phyloP scores from a whole-genome alignment of 2,329 filamentous ascomycete genomes.

The Zasmidium angulare region DNA sequence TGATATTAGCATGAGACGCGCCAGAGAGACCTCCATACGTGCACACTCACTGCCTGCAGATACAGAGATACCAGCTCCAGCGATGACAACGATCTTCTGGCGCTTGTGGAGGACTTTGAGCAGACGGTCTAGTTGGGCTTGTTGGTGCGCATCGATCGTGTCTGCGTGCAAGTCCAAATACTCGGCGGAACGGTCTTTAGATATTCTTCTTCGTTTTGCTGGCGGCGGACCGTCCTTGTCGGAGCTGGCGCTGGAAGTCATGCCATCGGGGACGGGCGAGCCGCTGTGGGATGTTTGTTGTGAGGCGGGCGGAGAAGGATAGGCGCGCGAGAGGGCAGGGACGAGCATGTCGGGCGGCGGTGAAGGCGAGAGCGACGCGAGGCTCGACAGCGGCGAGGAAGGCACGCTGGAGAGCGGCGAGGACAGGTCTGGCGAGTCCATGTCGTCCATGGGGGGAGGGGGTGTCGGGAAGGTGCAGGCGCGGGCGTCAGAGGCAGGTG shows the following conservation, averaged over 20 bases:
- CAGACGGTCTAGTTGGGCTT: slow-evolving; percentile 66
- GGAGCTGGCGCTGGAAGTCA: slow-evolving; percentile 42
- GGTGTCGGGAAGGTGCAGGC: slow-evolving; percentile 16
- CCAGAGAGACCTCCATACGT: slow-evolving; percentile 10
- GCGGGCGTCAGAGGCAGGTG: slow-evolving; percentile 1
- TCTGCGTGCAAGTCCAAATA: slow-evolving; percentile 68
- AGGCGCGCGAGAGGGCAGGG: slow-evolving; percentile 33
- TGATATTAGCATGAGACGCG: slow-evolving; percentile 24
- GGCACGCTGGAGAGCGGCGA: slow-evolving; percentile 28
- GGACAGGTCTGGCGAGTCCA: slow-evolving; percentile 16
- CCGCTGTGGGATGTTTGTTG: slow-evolving; percentile 47
- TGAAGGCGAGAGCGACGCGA: slow-evolving; percentile 18
- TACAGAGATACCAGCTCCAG: slow-evolving; percentile 94
- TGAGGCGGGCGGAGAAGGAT: slow-evolving; percentile 43
- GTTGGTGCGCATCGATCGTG: slow-evolving; percentile 57
- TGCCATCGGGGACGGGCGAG: slow-evolving; percentile 48
- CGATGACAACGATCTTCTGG: slow-evolving; percentile 95
- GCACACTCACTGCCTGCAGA: slow-evolving; percentile 77
- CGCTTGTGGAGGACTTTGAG: slow-evolving; percentile 77
- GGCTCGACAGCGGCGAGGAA: slow-evolving; percentile 26
- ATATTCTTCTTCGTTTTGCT: slow-evolving; percentile 71
- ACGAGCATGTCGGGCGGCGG: slow-evolving; percentile 19
- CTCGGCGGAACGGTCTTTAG: slow-evolving; percentile 73
- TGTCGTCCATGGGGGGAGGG: slow-evolving; percentile 17
- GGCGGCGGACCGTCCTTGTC: slow-evolving; percentile 67